These are phyloP conservation scores for Trichoderma koningiopsis DNA, from an alignment of 2,329 filamentous ascomycete genomes.

Conservation along the genomic window DNA sequence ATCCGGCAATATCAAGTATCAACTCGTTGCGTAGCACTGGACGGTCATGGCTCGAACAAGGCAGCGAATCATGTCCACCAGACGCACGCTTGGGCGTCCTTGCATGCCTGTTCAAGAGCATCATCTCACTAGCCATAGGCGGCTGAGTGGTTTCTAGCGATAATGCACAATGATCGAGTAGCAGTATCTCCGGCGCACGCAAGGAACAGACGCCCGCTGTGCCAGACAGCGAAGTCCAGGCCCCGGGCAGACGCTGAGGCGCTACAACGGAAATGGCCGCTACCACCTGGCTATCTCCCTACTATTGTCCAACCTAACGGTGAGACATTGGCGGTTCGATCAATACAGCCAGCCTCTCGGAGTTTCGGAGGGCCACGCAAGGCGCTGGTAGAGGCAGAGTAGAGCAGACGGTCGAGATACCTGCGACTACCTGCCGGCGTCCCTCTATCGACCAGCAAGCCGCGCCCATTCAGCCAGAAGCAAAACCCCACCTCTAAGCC, in stretches of 20 bases:
- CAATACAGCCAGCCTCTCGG: slow-evolving; percentile 6
- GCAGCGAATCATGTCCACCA: slow-evolving; percentile 13
- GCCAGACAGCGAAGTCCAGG: neutral
- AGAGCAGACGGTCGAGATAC: slow-evolving; percentile 6
- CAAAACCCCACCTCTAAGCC: slow-evolving; percentile 15
- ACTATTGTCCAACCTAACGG: neutral
- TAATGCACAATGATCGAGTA: neutral
- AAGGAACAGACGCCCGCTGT: neutral
- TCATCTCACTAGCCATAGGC: neutral
- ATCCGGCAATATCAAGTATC: slow-evolving; percentile 10
- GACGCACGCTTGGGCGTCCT: neutral
- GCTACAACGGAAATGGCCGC: neutral
- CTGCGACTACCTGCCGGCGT: neutral
- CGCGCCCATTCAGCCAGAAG: slow-evolving; percentile 20
- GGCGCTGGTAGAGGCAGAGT: neutral
- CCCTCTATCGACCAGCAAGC: neutral
- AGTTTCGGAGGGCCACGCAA: neutral
- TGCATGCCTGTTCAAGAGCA: neutral
- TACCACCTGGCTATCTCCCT: neutral
- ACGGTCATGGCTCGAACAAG: neutral
- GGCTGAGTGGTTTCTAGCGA: neutral
- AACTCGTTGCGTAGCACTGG: neutral
- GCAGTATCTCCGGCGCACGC: neutral
- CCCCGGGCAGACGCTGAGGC: neutral
- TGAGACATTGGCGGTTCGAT: slow-evolving; percentile 9